Percentiles rank a stretch among this genome's conserved stretches.
Evolutionary conservation across 2,329 filamentous ascomycete species (phyloP).

Genomic region (Exophiala dermatitidis): DNA sequence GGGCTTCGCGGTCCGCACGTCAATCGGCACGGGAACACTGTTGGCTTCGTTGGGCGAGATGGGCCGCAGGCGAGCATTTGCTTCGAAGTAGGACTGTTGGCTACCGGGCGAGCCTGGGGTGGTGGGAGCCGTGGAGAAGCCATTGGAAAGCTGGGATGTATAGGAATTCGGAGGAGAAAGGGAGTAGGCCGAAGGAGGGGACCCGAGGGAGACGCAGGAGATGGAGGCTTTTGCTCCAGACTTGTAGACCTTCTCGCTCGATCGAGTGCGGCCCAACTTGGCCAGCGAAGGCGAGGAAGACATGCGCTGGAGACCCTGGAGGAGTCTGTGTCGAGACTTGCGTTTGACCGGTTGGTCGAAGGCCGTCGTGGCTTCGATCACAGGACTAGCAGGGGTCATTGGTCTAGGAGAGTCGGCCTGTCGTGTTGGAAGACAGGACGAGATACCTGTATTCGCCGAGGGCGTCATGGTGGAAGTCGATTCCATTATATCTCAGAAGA

Average conservation of each 20-base stretch:
- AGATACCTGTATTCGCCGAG: background rate
- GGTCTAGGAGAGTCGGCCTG: slow-evolving; percentile 30
- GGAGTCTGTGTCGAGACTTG: slow-evolving; percentile 61
- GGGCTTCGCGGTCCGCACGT: slow-evolving; percentile 44
- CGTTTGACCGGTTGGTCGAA: slow-evolving; percentile 47
- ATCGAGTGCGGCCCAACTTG: slow-evolving; percentile 56
- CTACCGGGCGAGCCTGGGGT: slow-evolving; percentile 43
- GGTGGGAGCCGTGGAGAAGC: slow-evolving; percentile 50
- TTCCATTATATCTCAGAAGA: slow-evolving; percentile 15
- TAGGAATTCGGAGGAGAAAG: slow-evolving; percentile 47
- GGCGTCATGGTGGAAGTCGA: slow-evolving; percentile 11
- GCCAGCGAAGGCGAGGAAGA: slow-evolving; percentile 69
- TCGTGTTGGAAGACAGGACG: slow-evolving; percentile 3
- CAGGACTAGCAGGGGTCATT: slow-evolving; percentile 33
- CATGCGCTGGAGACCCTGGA: slow-evolving; percentile 71
- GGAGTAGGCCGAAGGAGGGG: slow-evolving; percentile 47
- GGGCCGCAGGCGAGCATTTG: slow-evolving; percentile 49
- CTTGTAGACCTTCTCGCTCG: slow-evolving; percentile 54
- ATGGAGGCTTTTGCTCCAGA: slow-evolving; percentile 56
- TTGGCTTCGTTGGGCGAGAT: slow-evolving; percentile 32
- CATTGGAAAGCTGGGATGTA: slow-evolving; percentile 48
- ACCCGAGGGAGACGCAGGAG: slow-evolving; percentile 56
- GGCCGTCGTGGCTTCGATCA: slow-evolving; percentile 29
- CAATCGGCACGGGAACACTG: slow-evolving; percentile 56
- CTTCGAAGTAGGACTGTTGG: slow-evolving; percentile 44